Evolutionary conservation across 371 early-diverging fungal genomes (phyloP), one percentile per base, ranked within the genome.

Genomic region (Rhizopus sp.): DNA sequence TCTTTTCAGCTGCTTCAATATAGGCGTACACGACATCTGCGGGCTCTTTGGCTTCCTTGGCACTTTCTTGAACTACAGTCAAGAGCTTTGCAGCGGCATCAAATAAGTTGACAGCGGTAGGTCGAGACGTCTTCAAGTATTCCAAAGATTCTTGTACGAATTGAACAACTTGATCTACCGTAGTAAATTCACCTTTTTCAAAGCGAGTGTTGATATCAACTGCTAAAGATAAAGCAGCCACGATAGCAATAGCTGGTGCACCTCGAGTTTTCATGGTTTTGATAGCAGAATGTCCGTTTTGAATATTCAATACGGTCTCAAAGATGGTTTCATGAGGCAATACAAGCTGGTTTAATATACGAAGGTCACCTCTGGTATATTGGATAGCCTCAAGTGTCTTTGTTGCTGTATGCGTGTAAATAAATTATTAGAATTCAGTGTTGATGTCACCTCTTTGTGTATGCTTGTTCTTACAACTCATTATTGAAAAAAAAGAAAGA

Each of bases 191-290:
- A n/a, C 54, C 55, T 42, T 68, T 55, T 29, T 66, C 49, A 16
- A 57, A 60, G 5, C 74, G 75, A 23, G 69, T 39, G 56, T 78
- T 53, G 9, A 95, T 75, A 54, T 96, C 95, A 0, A 95, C 93
- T 12, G 94, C 95, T 7, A 97, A 80, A 2, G 94, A 86, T 4
- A 96, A 80, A 1, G 93, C 94, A 9, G 96, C 98, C 9, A 96
- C 96, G 57, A 98, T 94, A 59, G 95, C 98, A 61, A 98, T 98
- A 16, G 98, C 98, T n/a, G 98, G 98, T 5, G 96, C 92, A 17
- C 93, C 93, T 40, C 93, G 85, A 7, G 91, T 90, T 78, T 96
- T 94, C 97, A 97, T 98, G 55, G 89, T 85, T 66, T 88, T 89
- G 71, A 98, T 98, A 39, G 88, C 94, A 48, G 83, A 80, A 75